Base-by-base conservation (phyloP, 257 asterid genomes). In the Solanum chiquidenum region DNA sequence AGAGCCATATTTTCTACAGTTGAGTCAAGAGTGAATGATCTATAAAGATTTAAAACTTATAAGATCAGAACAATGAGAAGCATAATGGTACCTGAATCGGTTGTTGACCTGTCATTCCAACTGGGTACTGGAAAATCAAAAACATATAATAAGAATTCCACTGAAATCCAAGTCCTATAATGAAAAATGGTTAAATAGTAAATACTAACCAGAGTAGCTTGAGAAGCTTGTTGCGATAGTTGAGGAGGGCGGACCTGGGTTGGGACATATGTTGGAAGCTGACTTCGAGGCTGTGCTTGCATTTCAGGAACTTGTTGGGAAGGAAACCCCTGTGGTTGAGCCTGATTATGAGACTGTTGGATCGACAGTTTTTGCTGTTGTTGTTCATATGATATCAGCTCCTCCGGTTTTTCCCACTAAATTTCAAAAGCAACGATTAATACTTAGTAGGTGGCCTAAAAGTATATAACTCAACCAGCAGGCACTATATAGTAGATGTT, bases 391-490 rank as follows among this genome's bases (percentile, higher is more conserved):
- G 86, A 58, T n/a, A 85, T 79, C 88, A 96, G 88, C 90, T 96
- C 98, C 83, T 94, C 97, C 13, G 98, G 99, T 91, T 96, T 95
- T 89, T 96, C 98, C 99, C 99, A 96, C 99, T 96, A 89, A 87
- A 87, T 52, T 73, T 71, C 49, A 60, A 89, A 72, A 29, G 13
- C 69, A 87, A 38, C 8, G 21, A 46, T 86, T 37, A 83, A 52
- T 52, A 75, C 83, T 87, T 69, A 58, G 76, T 42, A 75, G 31
- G 49, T 11, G 2, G 31, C 10, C 20, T 38, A n/a, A 84, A 88
- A 76, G 37, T 21, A 27, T 35, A 58, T n/a, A 40, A 62, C 62
- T 35, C 5, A 27, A 73, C 33, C 83, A 76, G 38, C 33, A 62
- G 55, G 68, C 33, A 3, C 87, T 58, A 87, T 58, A 87, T 23